Conservation (phyloP, 345 rosid genomes). For the Moricandia moricandioides region DNA sequence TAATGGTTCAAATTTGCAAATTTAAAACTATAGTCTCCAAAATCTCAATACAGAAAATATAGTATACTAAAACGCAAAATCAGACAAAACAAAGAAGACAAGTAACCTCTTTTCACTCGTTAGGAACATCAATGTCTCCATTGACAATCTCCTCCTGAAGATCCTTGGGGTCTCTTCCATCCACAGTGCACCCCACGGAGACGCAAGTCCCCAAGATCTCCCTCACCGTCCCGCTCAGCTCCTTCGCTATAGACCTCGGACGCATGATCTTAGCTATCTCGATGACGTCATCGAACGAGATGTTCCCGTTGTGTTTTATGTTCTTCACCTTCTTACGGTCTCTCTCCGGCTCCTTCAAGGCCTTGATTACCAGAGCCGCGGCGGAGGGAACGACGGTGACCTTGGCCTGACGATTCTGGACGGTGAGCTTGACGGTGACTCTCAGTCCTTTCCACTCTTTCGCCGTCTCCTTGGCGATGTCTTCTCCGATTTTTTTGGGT, state of each 20-base stretch:
- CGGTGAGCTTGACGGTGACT: conserved; percentile 66
- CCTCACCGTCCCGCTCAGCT: conserved; percentile 46
- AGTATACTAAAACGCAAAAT: conserved; percentile 21
- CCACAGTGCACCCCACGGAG: background rate
- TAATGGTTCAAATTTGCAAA: conserved; percentile 17
- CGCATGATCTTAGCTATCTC: conserved; percentile 34
- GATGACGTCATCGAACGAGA: background rate
- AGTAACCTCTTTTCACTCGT: background rate
- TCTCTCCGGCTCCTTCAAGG: conserved; percentile 45
- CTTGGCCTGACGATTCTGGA: conserved; percentile 67
- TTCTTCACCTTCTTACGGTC: background rate
- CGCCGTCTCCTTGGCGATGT: conserved; percentile 1
- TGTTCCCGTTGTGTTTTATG: background rate
- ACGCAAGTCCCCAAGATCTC: background rate
- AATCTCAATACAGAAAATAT: background rate
- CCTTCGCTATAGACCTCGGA: conserved; percentile 60
- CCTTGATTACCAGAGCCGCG: conserved; percentile 61
- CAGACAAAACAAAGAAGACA: background rate
- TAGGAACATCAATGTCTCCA: background rate
- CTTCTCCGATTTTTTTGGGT: background rate
- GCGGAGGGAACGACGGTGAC: conserved; percentile 65
- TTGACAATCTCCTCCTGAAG: background rate
- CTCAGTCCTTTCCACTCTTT: conserved; percentile 72
- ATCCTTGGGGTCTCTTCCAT: background rate
- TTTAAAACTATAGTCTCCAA: conserved; percentile 6